phyloP scores from a whole-genome alignment of 305 asterid species.

The Fraxinus sp. region DNA sequence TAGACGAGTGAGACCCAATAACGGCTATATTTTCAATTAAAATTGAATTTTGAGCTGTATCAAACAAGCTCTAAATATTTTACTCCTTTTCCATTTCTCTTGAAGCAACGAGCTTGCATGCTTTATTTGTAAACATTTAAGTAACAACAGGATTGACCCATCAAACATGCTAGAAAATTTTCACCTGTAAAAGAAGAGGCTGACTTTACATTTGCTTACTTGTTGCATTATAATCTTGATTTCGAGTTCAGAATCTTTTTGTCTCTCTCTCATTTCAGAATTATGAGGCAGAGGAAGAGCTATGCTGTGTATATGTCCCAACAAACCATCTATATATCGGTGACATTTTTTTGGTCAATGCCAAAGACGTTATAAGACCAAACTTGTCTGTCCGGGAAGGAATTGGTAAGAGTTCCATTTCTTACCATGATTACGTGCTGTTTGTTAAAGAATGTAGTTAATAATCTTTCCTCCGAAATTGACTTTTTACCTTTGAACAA shows the following conservation, averaged over 20 bases:
- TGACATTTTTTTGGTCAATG: slow-evolving; percentile 4
- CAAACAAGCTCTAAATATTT: not conserved
- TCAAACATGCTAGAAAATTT: not conserved
- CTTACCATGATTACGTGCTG: not conserved
- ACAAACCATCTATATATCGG: slow-evolving; percentile 5
- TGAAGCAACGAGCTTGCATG: not conserved
- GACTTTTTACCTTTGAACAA: not conserved
- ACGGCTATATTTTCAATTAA: too few species aligned
- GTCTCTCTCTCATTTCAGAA: not conserved
- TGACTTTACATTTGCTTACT: not conserved
- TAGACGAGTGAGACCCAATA: too few species aligned
- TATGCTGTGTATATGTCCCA: slow-evolving; percentile 9
- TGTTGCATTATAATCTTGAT: not conserved
- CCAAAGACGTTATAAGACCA: not conserved
- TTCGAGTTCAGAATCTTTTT: not conserved
- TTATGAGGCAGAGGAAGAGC: not conserved
- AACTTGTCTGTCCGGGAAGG: slow-evolving; percentile 7
- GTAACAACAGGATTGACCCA: not conserved
- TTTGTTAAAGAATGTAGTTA: not conserved
- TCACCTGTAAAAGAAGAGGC: not conserved
- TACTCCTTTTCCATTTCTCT: not conserved
- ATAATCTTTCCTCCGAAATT: not conserved
- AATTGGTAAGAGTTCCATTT: not conserved
- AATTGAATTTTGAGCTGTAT: too few species aligned
- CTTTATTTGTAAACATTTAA: not conserved